Base-by-base conservation (phyloP, 2,329 filamentous ascomycete species). In the Penicillium sp. region DNA sequence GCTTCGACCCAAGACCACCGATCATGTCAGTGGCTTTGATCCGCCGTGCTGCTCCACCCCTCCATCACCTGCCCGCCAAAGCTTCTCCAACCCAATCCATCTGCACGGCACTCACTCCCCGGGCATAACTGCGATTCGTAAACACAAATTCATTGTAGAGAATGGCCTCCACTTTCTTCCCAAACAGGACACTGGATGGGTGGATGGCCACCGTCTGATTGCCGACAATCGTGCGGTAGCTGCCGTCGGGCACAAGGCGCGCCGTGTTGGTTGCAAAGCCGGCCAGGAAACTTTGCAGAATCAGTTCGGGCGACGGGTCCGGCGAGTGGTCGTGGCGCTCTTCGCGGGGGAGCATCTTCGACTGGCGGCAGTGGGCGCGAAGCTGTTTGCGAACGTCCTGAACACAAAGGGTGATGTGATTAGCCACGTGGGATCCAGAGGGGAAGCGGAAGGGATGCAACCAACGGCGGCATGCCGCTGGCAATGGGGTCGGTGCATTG, bases 91-190 rank as follows among this genome's bases (percentile, higher is more conserved):
- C 70, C 82, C 82, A 84, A 52, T 77, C 73, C 70, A 83, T 69
- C 67, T 83, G 77, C 45, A 84, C 77, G 1, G 77, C 79, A 64
- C 79, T 83, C 6, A 84, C 81, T 3, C 78, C 76, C 42, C 80
- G 71, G 11, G 79, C 82, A 68, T 83, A 85, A 46, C 78, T 79
- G 55, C 78, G 78, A 38, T 77, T 83, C 18, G 82, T 85, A 59
- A 80, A 85, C 3, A 84, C 79, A 63, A 81, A 83, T 62, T 84
- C 81, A 50, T 79, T 81, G 58, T 82, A 85, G 62, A 84, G 71
- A 45, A 85, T 81, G 2, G 78, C 81, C 64, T 83, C 80, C 5
- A 81, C 71, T 54, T 79, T 80, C 58, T 76, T 76, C 18, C 79
- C 78, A 58, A 80, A 81, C 5, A 84, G 63, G 11, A 81, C 78